These are phyloP conservation scores for Mucor circinelloides DNA, from an alignment of 371 early-diverging fungal species.

Conservation along the genomic window DNA sequence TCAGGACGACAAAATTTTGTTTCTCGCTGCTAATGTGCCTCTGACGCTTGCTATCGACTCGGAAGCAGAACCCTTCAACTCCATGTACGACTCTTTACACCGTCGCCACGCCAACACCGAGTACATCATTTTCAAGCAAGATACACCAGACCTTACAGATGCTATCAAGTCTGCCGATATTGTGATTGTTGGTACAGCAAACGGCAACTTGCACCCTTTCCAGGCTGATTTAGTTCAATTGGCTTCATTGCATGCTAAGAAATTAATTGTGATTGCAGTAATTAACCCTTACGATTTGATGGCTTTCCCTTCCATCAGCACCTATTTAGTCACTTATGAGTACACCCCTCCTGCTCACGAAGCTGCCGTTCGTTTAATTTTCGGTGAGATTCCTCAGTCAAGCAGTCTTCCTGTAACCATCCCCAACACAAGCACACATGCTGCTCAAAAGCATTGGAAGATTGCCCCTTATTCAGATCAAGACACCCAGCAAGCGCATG, in stretches of 20 bases:
- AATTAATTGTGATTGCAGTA: constrained; percentile 36
- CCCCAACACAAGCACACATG: constrained; percentile 6
- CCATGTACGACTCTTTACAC: constrained; percentile 31
- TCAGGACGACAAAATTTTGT: constrained; percentile 25
- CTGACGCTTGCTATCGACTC: constrained; percentile 50
- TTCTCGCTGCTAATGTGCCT: constrained; percentile 49
- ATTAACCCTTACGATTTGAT: constrained; percentile 54
- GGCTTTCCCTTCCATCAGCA: constrained; percentile 38
- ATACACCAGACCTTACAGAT: constrained; percentile 8
- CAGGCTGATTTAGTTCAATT: constrained; percentile 40
- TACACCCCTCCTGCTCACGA: constrained; percentile 54
- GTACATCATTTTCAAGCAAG: constrained; percentile 37
- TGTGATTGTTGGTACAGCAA: constrained; percentile 51
- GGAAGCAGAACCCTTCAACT: constrained; percentile 46
- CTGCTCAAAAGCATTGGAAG: not conserved
- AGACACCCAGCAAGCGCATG: constrained; percentile 17
- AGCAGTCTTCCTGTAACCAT: constrained; percentile 43
- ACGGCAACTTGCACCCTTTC: constrained; percentile 48
- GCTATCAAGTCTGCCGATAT: constrained; percentile 27
- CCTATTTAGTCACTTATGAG: constrained; percentile 50
- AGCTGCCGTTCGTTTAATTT: constrained; percentile 37
- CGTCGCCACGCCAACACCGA: constrained; percentile 34
- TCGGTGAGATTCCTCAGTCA: constrained; percentile 37
- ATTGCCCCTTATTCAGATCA: constrained; percentile 3
- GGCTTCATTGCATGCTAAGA: constrained; percentile 22